Evolutionary conservation across 106 monocot species (phyloP), one percentile per base, ranked within the genome.

Genomic region (Dendrobium catenatum): DNA sequence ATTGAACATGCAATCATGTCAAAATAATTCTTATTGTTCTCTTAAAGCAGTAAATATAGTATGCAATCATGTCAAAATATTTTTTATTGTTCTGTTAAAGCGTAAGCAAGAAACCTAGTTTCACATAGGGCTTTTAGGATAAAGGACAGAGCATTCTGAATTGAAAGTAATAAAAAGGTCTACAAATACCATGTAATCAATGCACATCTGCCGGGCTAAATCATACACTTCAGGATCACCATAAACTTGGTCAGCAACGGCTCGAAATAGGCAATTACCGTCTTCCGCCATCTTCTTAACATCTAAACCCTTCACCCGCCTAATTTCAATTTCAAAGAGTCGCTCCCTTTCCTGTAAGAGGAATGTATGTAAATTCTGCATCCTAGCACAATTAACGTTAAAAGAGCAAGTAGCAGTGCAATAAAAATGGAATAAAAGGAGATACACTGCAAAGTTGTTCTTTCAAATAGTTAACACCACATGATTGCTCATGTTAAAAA

Each of bases 241-340:
- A 89, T 95, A 99, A 55, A 99, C 95, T 89, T 99, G 95, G 82
- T 99, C 99, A 22, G 99, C 99, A 82, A 99, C 90, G 73, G 99
- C 95, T 79, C 99, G 91, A 79, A 99, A 99, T 19, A 99, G 76
- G 76, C 99, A 99, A 82, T 99, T 99, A 8, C 99, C 99, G 82
- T 99, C 99, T 73, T 81, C 82, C 49, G 84, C 9, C 99, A 99
- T 99, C 67, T 86, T 85, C 75, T 78, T 95, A 54, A 99, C 89
- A 79, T 99, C 99, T 49, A 93, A 90, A 55, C 99, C 93, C 80
- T 89, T 93, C 42, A 80, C 82, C 68, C 99, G 81, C 79, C 90
- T 91, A 1, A 99, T 87, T 43, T 95, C 95, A 88, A 82, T 79
- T 80, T 99, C 99, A 93, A 99, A 95, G 42, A 88, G 77, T 8